Evolutionary conservation across 2,329 filamentous ascomycete species (phyloP), one percentile per base, ranked within the genome.

Genomic region (Verticillium albo-atrum): DNA sequence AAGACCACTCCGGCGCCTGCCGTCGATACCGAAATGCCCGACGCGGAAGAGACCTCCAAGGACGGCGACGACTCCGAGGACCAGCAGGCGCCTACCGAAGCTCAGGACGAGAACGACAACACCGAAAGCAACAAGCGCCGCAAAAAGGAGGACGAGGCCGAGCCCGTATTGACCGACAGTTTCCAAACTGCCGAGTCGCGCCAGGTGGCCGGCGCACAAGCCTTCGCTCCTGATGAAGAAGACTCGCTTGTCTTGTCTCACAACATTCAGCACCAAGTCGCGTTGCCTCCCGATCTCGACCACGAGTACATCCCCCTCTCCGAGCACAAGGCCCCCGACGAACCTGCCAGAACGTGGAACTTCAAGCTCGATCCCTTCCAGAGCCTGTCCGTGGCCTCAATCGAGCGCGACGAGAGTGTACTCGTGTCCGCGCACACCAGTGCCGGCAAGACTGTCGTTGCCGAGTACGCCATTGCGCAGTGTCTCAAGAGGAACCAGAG

Each of bases 311-410:
- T 96, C 20, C 94, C 94, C n/a, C 91, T 99, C 57, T 96, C 92
- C 25, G 84, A 96, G 75, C 95, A 99, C 81, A 92, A 92, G 74
- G 81, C 92, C n/a, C 92, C 94, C 12, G 89, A 88, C 60, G 87
- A 90, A 64, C 95, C 95, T 1, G 95, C 95, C 23, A 85, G 91
- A 64, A 86, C 82, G 34, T 99, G 90, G 82, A 85, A 88, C 10
- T 99, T 99, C 79, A 91, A 91, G 60, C 87, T 99, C 61, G 95
- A 99, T 80, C 95, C 95, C 56, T 99, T 99, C 82, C 95, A 99
- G 77, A 91, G 94, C 70, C 84, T 98, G 56, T 92, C 95, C 0
- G 92, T 99, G 62, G 89, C 92, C 7, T 97, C 94, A 1, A 99
- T 99, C 64, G 90, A 99, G 77, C 85, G 95, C 64, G 93, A 94